Percentiles rank a stretch among this genome's conserved stretches.
Conservation (phyloP, 352 stramenopile species). For the Globisporangium barbulae region DNA sequence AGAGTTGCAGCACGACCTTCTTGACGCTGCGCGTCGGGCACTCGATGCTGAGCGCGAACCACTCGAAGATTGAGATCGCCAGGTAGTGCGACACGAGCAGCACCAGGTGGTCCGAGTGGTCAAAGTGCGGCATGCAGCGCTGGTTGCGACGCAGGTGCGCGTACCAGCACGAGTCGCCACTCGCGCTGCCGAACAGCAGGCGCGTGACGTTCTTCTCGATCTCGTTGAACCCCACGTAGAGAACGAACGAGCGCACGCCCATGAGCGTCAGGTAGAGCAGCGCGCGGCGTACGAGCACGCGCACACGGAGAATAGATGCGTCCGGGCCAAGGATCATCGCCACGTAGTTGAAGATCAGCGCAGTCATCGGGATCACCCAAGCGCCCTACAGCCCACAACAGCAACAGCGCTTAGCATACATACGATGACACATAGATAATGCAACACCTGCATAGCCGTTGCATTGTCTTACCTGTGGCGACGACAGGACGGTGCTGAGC, state of each 20-base stretch:
- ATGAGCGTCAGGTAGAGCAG: slow-evolving; percentile 62
- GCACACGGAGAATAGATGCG: slow-evolving; percentile 44
- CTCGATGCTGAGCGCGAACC: slow-evolving; percentile 62
- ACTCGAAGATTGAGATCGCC: slow-evolving; percentile 69
- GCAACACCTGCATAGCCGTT: no score
- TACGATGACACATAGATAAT: not conserved
- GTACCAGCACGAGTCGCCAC: slow-evolving; percentile 53
- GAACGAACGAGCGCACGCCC: slow-evolving; percentile 55
- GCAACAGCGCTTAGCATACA: not conserved
- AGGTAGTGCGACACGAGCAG: slow-evolving; percentile 73
- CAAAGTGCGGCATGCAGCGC: slow-evolving; percentile 50
- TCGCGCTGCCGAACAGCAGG: slow-evolving; percentile 31
- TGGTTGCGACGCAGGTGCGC: slow-evolving; percentile 45
- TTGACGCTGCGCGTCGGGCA: slow-evolving; percentile 35
- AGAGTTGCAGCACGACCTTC: slow-evolving; percentile 40
- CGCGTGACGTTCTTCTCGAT: slow-evolving; percentile 44
- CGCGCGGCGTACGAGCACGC: slow-evolving; percentile 49
- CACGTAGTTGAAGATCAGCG: slow-evolving; percentile 67
- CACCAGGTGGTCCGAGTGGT: slow-evolving; percentile 81
- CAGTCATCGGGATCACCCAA: slow-evolving; percentile 57
- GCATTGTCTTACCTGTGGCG: slow-evolving; percentile 26
- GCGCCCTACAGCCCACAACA: slow-evolving; percentile 34
- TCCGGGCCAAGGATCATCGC: slow-evolving; percentile 57
- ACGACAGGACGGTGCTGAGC: slow-evolving; percentile 43
- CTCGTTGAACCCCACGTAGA: slow-evolving; percentile 59